Conservation (phyloP, 495 filamentous ascomycete genomes). For the Penicillium herquei region DNA sequence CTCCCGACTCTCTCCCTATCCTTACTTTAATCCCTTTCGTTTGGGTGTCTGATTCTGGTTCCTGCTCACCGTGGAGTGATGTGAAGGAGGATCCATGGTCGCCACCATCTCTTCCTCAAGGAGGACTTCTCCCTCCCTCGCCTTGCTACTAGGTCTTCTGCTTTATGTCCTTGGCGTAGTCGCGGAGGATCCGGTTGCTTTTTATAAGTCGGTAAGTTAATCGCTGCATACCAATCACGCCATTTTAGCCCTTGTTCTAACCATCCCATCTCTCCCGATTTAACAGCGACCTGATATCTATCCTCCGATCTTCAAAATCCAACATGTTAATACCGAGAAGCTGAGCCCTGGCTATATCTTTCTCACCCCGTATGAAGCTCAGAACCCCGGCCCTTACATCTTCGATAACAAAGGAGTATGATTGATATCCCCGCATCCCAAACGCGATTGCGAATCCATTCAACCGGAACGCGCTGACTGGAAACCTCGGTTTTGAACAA, state of each 20-base stretch:
- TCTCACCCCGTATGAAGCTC: slow-evolving; percentile 39
- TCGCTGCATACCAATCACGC: slow-evolving; percentile 4
- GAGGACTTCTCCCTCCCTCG: slow-evolving; percentile 10
- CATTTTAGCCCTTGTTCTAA: neutral
- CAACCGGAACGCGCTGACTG: slow-evolving; percentile 8
- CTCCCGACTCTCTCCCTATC: neutral
- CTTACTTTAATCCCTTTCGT: slow-evolving; percentile 11
- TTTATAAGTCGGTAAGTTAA: slow-evolving; percentile 29
- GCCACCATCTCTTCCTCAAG: slow-evolving; percentile 14
- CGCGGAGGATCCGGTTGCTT: slow-evolving; percentile 17
- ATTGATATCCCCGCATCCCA: neutral
- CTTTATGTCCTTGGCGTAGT: slow-evolving; percentile 12
- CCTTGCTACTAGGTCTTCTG: slow-evolving; percentile 12
- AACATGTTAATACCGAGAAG: slow-evolving; percentile 26
- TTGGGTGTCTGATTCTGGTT: slow-evolving; percentile 11
- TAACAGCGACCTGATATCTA: slow-evolving; percentile 43
- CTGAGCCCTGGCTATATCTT: slow-evolving; percentile 45
- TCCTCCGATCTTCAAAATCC: slow-evolving; percentile 33
- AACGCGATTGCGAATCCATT: no score
- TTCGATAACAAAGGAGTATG: slow-evolving; percentile 46
- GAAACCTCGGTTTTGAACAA: neutral
- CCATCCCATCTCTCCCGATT: no score
- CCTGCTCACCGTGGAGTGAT: slow-evolving; percentile 14
- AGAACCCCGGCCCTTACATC: slow-evolving; percentile 45
- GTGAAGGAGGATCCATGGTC: slow-evolving; percentile 24